phyloP scores from a whole-genome alignment of 495 filamentous ascomycete species.

The Acidiella bohemica region DNA sequence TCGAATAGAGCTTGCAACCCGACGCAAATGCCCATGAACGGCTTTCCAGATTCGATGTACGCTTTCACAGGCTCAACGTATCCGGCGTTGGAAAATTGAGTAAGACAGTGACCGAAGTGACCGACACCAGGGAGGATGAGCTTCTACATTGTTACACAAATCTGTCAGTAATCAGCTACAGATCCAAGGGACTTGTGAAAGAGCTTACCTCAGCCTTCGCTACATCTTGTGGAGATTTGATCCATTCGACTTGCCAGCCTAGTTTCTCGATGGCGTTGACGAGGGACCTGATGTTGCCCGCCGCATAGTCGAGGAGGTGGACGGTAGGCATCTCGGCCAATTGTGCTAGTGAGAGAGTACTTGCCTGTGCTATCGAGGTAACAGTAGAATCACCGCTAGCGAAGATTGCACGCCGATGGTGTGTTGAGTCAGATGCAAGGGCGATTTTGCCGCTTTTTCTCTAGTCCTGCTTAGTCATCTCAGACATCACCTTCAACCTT shows the following conservation, averaged over 20 bases:
- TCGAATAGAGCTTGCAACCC: conserved; percentile 83
- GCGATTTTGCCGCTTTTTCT: no score
- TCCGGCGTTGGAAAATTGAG: conserved; percentile 62
- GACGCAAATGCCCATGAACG: conserved; percentile 97
- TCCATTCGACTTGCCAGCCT: conserved; percentile 87
- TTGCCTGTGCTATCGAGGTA: not conserved
- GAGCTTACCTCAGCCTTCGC: conserved; percentile 61
- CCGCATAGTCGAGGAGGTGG: conserved; percentile 76
- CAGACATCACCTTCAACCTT: no score
- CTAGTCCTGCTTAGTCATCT: no score
- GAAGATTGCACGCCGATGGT: no score
- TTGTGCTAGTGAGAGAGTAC: no score
- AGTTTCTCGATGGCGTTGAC: conserved; percentile 94
- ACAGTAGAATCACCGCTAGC: no score
- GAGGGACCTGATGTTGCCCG: conserved; percentile 84
- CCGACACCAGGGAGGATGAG: conserved; percentile 92
- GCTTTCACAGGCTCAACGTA: conserved; percentile 65
- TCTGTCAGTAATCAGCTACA: conserved; percentile 21
- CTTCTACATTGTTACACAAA: conserved; percentile 37
- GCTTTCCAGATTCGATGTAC: conserved; percentile 76
- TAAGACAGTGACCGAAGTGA: conserved; percentile 91
- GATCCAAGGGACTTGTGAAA: not conserved
- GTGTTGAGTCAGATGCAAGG: not conserved
- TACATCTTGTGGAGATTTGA: conserved; percentile 71
- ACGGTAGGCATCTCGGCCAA: conserved; percentile 76